Percentiles rank a stretch among this genome's conserved stretches.
Conservation (phyloP, 495 filamentous ascomycete species). For the Aspergillus homomorphus region DNA sequence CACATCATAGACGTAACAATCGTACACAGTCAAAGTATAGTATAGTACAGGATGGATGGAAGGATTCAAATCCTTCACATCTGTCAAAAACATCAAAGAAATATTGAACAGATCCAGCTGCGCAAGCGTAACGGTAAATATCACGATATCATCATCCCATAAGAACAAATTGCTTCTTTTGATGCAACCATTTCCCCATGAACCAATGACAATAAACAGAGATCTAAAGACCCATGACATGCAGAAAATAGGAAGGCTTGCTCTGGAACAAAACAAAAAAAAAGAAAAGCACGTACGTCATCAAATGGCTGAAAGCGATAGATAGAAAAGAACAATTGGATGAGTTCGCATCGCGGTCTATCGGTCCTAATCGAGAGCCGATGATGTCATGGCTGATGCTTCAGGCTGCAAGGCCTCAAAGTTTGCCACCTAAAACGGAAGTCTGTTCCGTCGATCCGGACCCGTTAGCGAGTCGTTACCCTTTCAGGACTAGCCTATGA, state of each 20-base stretch:
- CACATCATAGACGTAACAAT: slow-evolving; percentile 20
- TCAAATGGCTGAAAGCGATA: slow-evolving; percentile 7
- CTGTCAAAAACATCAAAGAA: slow-evolving; percentile 2
- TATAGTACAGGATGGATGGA: slow-evolving; percentile 17
- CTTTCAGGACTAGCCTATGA: slow-evolving; percentile 19
- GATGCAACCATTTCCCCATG: slow-evolving; percentile 18
- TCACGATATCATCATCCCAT: slow-evolving; percentile 1
- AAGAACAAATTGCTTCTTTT: slow-evolving; percentile 18
- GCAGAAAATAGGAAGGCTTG: slow-evolving; percentile 15
- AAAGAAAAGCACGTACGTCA: slow-evolving; percentile 17
- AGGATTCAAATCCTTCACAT: slow-evolving; percentile 10
- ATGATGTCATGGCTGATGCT: slow-evolving; percentile 23
- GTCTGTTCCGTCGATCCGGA: slow-evolving; percentile 14
- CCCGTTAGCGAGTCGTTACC: slow-evolving; percentile 21
- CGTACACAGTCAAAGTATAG: slow-evolving; percentile 21
- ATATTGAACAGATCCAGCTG: background rate
- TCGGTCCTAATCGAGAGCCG: slow-evolving; percentile 3
- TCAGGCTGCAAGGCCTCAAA: slow-evolving; percentile 15
- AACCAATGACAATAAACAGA: background rate
- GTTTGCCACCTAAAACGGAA: slow-evolving; percentile 16
- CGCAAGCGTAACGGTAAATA: background rate
- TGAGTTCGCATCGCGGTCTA: slow-evolving; percentile 1
- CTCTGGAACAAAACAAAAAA: slow-evolving; percentile 12
- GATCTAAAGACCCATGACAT: background rate
- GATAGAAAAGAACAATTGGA: slow-evolving; percentile 1